Conservation (phyloP, 352 stramenopile genomes). For the Phytophthora citricola region DNA sequence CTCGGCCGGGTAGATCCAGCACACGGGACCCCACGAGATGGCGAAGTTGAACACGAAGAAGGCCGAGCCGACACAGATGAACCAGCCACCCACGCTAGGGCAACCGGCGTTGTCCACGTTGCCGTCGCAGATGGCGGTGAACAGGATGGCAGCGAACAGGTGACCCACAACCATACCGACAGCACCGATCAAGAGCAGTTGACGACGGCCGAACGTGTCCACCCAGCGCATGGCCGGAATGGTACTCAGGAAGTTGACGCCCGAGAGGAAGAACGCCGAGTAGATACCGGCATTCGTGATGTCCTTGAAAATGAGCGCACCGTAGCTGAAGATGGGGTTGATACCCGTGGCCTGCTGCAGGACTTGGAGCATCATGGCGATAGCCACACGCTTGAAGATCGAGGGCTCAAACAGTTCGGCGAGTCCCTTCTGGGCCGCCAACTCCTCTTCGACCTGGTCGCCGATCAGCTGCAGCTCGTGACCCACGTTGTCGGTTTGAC, state of each 20-base stretch:
- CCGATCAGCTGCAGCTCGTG: no score
- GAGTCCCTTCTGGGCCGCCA: slow-evolving; percentile 23
- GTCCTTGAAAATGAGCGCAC: background rate
- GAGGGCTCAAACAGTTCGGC: slow-evolving; percentile 34
- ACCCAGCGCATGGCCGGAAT: slow-evolving; percentile 50
- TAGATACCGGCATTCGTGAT: no score
- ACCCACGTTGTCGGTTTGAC: no score
- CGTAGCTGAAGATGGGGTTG: slow-evolving; percentile 35
- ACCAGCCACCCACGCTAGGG: slow-evolving; percentile 4
- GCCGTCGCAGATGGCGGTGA: slow-evolving; percentile 44
- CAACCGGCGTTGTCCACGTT: slow-evolving; percentile 24
- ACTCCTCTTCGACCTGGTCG: slow-evolving; percentile 34
- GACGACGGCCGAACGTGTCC: slow-evolving; percentile 45
- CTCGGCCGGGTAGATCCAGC: slow-evolving; percentile 39
- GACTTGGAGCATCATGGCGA: slow-evolving; percentile 19
- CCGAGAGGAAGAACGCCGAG: slow-evolving; percentile 3
- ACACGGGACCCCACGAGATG: slow-evolving; percentile 22
- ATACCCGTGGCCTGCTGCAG: slow-evolving; percentile 29
- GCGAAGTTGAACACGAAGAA: slow-evolving; percentile 9
- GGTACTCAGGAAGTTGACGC: slow-evolving; percentile 44
- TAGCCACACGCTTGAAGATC: slow-evolving; percentile 21
- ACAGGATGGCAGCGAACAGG: slow-evolving; percentile 40
- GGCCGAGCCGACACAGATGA: slow-evolving; percentile 7
- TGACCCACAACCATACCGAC: slow-evolving; percentile 57
- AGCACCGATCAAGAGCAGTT: slow-evolving; percentile 45